These are phyloP conservation scores for Teratosphaeria pseudoeucalypti DNA, from an alignment of 2,329 filamentous ascomycete genomes.

Conservation along the genomic window DNA sequence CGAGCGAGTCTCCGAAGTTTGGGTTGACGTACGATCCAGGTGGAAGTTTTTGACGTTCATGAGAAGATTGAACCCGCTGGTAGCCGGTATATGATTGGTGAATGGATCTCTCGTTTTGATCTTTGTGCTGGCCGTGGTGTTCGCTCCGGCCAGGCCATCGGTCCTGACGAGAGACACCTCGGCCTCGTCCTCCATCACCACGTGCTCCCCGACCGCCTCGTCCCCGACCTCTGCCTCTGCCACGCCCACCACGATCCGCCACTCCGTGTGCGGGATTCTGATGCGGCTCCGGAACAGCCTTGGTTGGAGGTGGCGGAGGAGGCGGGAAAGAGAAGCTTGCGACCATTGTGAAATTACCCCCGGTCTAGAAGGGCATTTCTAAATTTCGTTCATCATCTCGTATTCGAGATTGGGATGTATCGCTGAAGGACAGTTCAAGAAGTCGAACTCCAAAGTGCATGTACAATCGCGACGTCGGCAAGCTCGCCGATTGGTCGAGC, in stretches of 20 bases:
- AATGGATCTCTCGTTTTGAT: not conserved
- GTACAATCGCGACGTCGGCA: not conserved
- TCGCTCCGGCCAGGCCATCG: not conserved
- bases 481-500: not conserved
- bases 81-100: not conserved
- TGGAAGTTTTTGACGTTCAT: conserved; percentile 5
- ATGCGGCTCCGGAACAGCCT: conserved; percentile 4
- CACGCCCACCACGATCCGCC: not conserved
- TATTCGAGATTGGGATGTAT: no score
- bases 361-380: not conserved
- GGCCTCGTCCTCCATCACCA: conserved; percentile 5
- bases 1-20: conserved; percentile 9
- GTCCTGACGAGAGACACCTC: conserved; percentile 5
- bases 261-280: not conserved
- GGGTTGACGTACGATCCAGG: conserved; percentile 24
- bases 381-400: no score
- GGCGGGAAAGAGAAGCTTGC: conserved; percentile 36
- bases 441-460: not conserved
- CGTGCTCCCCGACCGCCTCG: not conserved
- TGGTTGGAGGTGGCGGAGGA: conserved; percentile 31
- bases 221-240: conserved; percentile 21
- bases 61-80: not conserved
- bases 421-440: not conserved
- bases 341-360: conserved; percentile 1
- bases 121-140: not conserved